phyloP scores from a whole-genome alignment of 371 early-diverging fungal species.

The Mortierella sp. region DNA sequence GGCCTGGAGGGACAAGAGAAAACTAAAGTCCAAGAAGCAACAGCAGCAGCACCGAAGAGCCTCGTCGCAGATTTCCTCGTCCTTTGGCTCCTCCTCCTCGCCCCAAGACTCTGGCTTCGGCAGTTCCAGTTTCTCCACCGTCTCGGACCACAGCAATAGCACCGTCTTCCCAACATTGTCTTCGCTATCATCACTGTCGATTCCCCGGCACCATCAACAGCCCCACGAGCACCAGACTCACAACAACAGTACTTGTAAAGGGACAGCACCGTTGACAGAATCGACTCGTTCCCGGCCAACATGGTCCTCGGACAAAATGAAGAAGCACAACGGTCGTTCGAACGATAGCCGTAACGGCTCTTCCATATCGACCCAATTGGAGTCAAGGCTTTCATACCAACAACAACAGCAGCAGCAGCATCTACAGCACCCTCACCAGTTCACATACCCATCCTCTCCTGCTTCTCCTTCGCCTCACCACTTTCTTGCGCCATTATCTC shows the following conservation, averaged over 20 bases:
- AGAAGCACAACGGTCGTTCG: background rate
- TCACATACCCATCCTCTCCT: background rate
- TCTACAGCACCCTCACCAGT: background rate
- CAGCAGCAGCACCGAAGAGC: background rate
- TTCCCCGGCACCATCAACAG: background rate
- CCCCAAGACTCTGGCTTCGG: conserved; percentile 13
- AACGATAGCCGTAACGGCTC: background rate
- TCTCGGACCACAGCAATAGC: conserved; percentile 1
- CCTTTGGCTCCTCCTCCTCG: background rate
- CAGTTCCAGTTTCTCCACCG: conserved; percentile 1
- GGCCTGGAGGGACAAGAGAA: conserved; percentile 15
- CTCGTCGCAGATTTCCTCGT: background rate
- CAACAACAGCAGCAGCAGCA: background rate
- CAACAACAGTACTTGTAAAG: too few species aligned
- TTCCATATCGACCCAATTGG: background rate
- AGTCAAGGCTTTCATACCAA: background rate
- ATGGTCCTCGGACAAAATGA: background rate
- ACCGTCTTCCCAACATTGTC: background rate
- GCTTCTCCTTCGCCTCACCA: background rate
- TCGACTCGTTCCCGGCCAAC: background rate
- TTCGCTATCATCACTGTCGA: background rate
- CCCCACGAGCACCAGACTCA: too few species aligned
- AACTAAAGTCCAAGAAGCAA: background rate
- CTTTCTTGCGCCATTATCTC: background rate
- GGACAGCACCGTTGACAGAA: background rate